phyloP scores from a whole-genome alignment of 2,329 filamentous ascomycete species.

The Pseudogymnoascus sp. region DNA sequence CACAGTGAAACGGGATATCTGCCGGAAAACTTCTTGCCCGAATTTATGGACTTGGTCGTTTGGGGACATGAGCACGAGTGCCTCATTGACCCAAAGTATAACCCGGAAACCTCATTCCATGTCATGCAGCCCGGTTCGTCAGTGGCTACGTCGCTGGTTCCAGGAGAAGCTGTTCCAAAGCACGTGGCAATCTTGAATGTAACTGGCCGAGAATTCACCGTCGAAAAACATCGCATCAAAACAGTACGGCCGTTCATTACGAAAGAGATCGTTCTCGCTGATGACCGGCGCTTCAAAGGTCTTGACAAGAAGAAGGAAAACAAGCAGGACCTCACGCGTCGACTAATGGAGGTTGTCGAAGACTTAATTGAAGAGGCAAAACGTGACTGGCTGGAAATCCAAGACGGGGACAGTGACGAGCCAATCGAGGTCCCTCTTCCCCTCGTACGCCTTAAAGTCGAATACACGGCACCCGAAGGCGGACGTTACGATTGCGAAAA shows the following conservation, averaged over 20 bases:
- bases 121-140: conserved; percentile 98
- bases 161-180: conserved; percentile 83
- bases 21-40: conserved; percentile 84
- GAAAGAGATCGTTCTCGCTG: conserved; percentile 66
- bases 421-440: conserved; percentile 61
- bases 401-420: conserved; percentile 52
- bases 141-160: conserved; percentile 83
- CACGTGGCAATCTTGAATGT: conserved; percentile 81
- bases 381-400: conserved; percentile 69
- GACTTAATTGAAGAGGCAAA: conserved; percentile 82
- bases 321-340: conserved; percentile 66
- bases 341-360: conserved; percentile 69
- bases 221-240: conserved; percentile 75
- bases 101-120: conserved; percentile 81
- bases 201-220: conserved; percentile 71
- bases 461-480: conserved; percentile 77
- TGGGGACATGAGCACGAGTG: conserved; percentile 99
- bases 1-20: conserved; percentile 90
- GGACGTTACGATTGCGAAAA: conserved; percentile 88
- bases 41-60: conserved; percentile 82
- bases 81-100: conserved; percentile 71
- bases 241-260: conserved; percentile 87
- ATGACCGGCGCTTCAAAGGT: conserved; percentile 67
- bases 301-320: conserved; percentile 78
- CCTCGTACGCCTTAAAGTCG: conserved; percentile 80